Percentiles rank a stretch among this genome's conserved stretches.
phyloP scores from a whole-genome alignment of 345 rosid species.

The Eucalyptus decipiens region DNA sequence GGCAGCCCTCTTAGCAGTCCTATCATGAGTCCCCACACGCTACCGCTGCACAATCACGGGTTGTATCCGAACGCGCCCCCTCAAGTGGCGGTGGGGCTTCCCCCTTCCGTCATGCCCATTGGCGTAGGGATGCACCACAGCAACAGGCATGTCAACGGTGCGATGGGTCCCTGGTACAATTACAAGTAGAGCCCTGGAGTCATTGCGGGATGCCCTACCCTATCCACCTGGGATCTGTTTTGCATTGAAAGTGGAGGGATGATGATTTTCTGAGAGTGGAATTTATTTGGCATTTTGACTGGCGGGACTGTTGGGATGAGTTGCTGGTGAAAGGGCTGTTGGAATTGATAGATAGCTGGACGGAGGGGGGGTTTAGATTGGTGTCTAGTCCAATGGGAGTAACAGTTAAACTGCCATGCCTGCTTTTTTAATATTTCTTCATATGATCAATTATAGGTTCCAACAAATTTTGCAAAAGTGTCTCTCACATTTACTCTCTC shows the following conservation, averaged over 20 bases:
- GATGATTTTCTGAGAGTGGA: neutral
- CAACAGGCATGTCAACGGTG: conserved; percentile 84
- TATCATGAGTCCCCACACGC: conserved; percentile 38
- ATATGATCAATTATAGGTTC: neutral
- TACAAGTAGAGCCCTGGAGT: conserved; percentile 15
- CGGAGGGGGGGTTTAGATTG: neutral
- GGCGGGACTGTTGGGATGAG: conserved; percentile 12
- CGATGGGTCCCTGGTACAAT: conserved; percentile 79
- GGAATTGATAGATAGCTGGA: neutral
- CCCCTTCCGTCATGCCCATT: conserved; percentile 55
- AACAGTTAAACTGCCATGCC: conserved; percentile 16
- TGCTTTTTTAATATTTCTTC: neutral
- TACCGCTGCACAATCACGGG: conserved; percentile 59
- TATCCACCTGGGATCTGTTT: conserved; percentile 2
- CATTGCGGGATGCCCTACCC: neutral
- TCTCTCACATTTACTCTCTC: neutral
- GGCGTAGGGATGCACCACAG: conserved; percentile 17
- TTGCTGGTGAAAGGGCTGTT: neutral
- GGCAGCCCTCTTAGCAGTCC: conserved; percentile 75
- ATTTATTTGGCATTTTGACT: conserved; percentile 19
- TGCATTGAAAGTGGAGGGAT: neutral
- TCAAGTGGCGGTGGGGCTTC: conserved; percentile 60
- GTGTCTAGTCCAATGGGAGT: conserved; percentile 14
- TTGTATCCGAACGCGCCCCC: conserved; percentile 60
- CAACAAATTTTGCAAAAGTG: neutral